phyloP scores from a whole-genome alignment of 257 asterid species.

The Gentiana dahurica region DNA sequence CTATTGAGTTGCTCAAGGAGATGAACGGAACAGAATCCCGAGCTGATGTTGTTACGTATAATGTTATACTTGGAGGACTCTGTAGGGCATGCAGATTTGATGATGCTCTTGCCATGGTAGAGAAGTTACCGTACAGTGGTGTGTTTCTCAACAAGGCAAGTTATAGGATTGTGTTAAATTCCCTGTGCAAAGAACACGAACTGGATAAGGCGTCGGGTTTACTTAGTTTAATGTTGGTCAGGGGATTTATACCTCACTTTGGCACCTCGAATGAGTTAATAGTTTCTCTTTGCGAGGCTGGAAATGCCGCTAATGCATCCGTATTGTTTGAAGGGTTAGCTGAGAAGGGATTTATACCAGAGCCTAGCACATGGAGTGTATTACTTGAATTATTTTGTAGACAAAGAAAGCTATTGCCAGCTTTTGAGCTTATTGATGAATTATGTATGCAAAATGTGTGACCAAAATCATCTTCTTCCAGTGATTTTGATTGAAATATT shows the following conservation, averaged over 20 bases:
- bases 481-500: no score
- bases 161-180: slow-evolving; percentile 78
- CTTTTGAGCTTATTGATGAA: slow-evolving; percentile 56
- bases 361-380: slow-evolving; percentile 51
- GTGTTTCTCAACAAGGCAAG: slow-evolving; percentile 64
- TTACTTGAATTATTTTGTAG: slow-evolving; percentile 49
- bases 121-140: slow-evolving; percentile 61
- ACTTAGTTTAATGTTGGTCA: slow-evolving; percentile 53
- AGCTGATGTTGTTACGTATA: slow-evolving; percentile 73
- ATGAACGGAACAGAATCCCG: slow-evolving; percentile 49
- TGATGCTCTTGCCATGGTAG: slow-evolving; percentile 77
- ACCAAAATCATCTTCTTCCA: not conserved
- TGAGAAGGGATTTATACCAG: slow-evolving; percentile 64
- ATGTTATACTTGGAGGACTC: slow-evolving; percentile 70
- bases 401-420: slow-evolving; percentile 77
- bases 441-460: slow-evolving; percentile 17
- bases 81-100: slow-evolving; percentile 46
- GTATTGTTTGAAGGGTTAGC: slow-evolving; percentile 38
- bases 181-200: slow-evolving; percentile 59
- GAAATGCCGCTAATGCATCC: slow-evolving; percentile 61
- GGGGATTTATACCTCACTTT: slow-evolving; percentile 78
- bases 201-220: slow-evolving; percentile 46
- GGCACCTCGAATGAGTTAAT: slow-evolving; percentile 77
- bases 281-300: slow-evolving; percentile 56
- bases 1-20: slow-evolving; percentile 63